phyloP scores from a whole-genome alignment of 768 basidiomycete genomes.

The Dentipellis fragilis region DNA sequence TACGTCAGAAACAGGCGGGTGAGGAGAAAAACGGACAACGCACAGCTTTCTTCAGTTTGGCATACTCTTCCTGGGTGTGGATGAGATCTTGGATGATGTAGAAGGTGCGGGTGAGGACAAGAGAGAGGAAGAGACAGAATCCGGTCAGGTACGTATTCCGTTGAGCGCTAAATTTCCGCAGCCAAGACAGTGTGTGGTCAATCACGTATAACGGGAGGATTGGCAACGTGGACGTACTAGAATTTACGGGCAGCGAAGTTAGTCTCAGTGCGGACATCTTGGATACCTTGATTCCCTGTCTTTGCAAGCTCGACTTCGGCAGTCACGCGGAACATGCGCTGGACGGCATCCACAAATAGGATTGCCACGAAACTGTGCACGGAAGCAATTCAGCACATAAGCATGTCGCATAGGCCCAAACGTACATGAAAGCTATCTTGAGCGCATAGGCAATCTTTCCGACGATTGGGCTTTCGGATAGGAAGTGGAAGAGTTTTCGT shows the following conservation, averaged over 20 bases:
- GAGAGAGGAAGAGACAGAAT: conserved; percentile 90
- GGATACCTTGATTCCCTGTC: conserved; percentile 34
- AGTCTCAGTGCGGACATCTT: conserved; percentile 73
- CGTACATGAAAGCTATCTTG: conserved; percentile 90
- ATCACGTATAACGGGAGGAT: not conserved
- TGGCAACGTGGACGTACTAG: conserved; percentile 45
- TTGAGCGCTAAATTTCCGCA: conserved; percentile 46
- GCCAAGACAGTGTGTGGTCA: not conserved
- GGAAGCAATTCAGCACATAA: not conserved
- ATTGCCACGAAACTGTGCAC: conserved; percentile 64
- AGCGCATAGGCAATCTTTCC: conserved; percentile 86
- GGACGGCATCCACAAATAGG: conserved; percentile 85
- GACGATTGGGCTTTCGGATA: conserved; percentile 56
- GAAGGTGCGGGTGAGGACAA: conserved; percentile 89
- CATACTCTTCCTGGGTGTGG: conserved; percentile 80
- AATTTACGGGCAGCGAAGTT: conserved; percentile 88
- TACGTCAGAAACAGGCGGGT: not conserved
- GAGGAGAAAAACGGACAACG: not conserved
- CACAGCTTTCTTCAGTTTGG: conserved; percentile 60
- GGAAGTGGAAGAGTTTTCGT: conserved; percentile 62
- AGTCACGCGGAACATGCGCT: conserved; percentile 80
- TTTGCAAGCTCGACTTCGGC: conserved; percentile 66
- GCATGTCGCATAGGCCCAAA: conserved; percentile 1
- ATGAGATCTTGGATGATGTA: conserved; percentile 88
- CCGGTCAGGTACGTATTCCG: conserved; percentile 90